Evolutionary conservation across 2,329 filamentous ascomycete genomes (phyloP).

Genomic region (Calonectria henricotiae): DNA sequence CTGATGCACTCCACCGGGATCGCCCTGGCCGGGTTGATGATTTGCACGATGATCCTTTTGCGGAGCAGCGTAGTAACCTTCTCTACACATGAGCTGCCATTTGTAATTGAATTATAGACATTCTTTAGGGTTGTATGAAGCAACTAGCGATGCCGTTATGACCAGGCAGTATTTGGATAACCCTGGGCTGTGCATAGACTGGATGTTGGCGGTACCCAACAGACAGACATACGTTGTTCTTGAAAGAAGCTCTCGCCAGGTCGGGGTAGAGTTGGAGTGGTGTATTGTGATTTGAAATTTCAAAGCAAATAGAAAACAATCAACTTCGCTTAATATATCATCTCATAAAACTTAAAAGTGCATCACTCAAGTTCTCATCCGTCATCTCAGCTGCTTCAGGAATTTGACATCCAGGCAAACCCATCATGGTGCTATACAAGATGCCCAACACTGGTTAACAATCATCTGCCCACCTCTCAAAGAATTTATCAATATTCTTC

Average conservation of each 20-base stretch:
- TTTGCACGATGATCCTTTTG: not conserved
- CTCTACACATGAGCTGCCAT: not conserved
- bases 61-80: not conserved
- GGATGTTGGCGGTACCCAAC: not conserved
- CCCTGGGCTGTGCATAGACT: not conserved
- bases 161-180: no score
- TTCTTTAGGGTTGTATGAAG: no score
- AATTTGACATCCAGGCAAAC: not conserved
- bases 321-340: conserved; percentile 6
- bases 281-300: not conserved
- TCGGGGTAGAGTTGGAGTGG: not conserved
- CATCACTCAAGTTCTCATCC: not conserved
- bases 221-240: no score
- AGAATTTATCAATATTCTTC: not conserved
- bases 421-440: not conserved
- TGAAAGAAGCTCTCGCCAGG: no score
- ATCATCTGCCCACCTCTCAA: not conserved
- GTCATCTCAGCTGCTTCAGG: not conserved
- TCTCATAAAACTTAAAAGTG: conserved; percentile 7
- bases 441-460: not conserved
- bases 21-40: conserved; percentile 6
- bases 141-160: no score
- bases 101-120: no score
- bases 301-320: not conserved
- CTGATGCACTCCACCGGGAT: not conserved